Base-by-base conservation (phyloP, 106 monocot species). In the Apostasia ramifera region DNA sequence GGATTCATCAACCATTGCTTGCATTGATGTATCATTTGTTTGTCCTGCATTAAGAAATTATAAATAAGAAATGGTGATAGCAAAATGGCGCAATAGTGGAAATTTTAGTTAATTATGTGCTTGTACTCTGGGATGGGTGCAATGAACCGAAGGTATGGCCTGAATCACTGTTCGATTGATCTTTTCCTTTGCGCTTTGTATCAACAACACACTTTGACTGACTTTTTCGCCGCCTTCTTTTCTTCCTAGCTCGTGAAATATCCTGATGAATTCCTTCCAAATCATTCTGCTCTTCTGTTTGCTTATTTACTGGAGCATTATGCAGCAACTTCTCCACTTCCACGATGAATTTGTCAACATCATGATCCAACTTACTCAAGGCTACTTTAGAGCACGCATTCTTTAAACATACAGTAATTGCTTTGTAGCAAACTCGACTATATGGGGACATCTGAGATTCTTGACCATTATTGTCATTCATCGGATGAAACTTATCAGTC, bases 381-480 rank as follows among this genome's bases (percentile, higher is more conserved):
- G 77, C 77, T 55, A 74, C 77, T 55, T 71, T 68, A n/a, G 84
- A 84, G 67, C 67, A 80, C 41, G 84, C 73, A 80, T 74, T 77
- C 74, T 84, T 84, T 43, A 80, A 68, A 55, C 74, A 70, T 66
- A 80, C 69, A 13, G 70, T 64, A 40, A 80, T 66, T 4, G 80
- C 76, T 67, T 84, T 84, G 52, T 70, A 77, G 14, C 84, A 84
- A 47, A 80, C 67, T 49, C 80, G 76, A 71, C 42, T 62, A 61
- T 77, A 84, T 26, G 66, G 70, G 44, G 58, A 55, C 26, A 57
- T 52, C 67, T 77, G 49, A 42, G 76, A 54, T 50, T 84, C 80
- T 53, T 74, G 55, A 45, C 54, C 73, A 57, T 70, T 65, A 40
- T 43, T 9, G 10, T 76, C 67, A 63, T 55, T 46, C 41, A 72